phyloP scores from a whole-genome alignment of 2,329 filamentous ascomycete species.

The Coleophoma crateriformis region DNA sequence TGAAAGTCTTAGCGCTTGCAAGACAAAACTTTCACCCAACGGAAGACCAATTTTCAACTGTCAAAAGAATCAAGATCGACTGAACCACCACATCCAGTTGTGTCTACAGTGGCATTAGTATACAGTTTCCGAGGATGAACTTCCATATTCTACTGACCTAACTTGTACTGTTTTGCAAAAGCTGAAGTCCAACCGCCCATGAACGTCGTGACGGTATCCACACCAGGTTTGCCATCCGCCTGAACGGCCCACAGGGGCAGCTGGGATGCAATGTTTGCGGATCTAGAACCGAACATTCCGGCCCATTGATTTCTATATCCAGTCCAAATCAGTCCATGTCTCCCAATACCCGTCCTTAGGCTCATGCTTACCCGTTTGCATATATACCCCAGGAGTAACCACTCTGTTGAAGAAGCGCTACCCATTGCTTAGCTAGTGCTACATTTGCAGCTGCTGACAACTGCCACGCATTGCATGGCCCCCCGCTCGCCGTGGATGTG shows the following conservation, averaged over 20 bases:
- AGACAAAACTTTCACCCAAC: too few relatives aligned
- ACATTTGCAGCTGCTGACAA: slow-evolving; percentile 12
- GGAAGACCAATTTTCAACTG: too few relatives aligned
- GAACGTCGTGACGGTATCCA: slow-evolving; percentile 15
- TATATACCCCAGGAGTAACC: slow-evolving; percentile 18
- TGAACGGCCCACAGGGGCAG: slow-evolving; percentile 22
- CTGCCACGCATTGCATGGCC: slow-evolving; percentile 18
- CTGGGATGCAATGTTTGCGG: slow-evolving; percentile 16
- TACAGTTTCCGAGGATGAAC: too few relatives aligned
- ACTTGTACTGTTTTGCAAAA: slow-evolving; percentile 17
- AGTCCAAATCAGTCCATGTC: not conserved
- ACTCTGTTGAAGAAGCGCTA: slow-evolving; percentile 11
- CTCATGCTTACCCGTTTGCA: slow-evolving; percentile 15
- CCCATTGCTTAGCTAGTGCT: slow-evolving; percentile 17
- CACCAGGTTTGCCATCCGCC: slow-evolving; percentile 11
- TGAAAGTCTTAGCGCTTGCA: too few relatives aligned
- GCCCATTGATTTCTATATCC: slow-evolving; percentile 18
- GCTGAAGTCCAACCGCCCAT: slow-evolving; percentile 20
- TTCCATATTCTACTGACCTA: slow-evolving; percentile 6
- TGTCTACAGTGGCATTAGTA: too few relatives aligned
- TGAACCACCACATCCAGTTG: too few relatives aligned
- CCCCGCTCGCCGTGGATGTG: slow-evolving; percentile 1
- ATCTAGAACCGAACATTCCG: slow-evolving; percentile 14
- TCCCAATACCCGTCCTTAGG: not conserved
- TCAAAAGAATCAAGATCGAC: too few relatives aligned